Evolutionary conservation across 371 early-diverging fungal species (phyloP).

Genomic region (Choanephora cucurbitarum): DNA sequence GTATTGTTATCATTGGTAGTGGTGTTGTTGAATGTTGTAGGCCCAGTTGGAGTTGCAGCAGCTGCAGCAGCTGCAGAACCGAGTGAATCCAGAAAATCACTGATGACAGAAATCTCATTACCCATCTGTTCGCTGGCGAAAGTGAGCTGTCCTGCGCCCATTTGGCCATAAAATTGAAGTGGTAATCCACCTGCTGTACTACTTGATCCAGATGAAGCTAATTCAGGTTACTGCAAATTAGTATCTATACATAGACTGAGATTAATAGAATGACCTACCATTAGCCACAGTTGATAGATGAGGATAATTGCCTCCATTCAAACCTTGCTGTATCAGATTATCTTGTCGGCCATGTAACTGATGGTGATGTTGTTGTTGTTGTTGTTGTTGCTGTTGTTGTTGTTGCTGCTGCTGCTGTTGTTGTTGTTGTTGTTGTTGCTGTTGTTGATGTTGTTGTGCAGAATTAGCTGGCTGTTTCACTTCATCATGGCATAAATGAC

Average conservation of each 20-base stretch:
- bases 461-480: slow-evolving; percentile 5
- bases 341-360: slow-evolving; percentile 3
- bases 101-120: slow-evolving; percentile 71
- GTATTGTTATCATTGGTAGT: slow-evolving; percentile 18
- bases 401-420: not conserved
- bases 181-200: slow-evolving; percentile 26
- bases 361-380: not conserved
- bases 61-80: slow-evolving; percentile 31
- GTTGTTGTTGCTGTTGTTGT: slow-evolving; percentile 1
- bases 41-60: not conserved
- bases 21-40: slow-evolving; percentile 3
- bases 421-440: slow-evolving; percentile 3
- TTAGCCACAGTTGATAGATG: slow-evolving; percentile 14
- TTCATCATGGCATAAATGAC: slow-evolving; percentile 79
- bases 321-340: slow-evolving; percentile 24
- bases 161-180: slow-evolving; percentile 26
- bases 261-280: slow-evolving; percentile 9
- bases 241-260: not conserved
- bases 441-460: not conserved
- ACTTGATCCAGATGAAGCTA: slow-evolving; percentile 7
- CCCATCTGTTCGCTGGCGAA: slow-evolving; percentile 75
- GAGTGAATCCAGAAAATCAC: slow-evolving; percentile 64
- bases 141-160: slow-evolving; percentile 47
- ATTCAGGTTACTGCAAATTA: not conserved
- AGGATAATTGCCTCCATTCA: slow-evolving; percentile 10